Conservation (phyloP, 768 basidiomycete genomes). For the Trametes gibbosa region DNA sequence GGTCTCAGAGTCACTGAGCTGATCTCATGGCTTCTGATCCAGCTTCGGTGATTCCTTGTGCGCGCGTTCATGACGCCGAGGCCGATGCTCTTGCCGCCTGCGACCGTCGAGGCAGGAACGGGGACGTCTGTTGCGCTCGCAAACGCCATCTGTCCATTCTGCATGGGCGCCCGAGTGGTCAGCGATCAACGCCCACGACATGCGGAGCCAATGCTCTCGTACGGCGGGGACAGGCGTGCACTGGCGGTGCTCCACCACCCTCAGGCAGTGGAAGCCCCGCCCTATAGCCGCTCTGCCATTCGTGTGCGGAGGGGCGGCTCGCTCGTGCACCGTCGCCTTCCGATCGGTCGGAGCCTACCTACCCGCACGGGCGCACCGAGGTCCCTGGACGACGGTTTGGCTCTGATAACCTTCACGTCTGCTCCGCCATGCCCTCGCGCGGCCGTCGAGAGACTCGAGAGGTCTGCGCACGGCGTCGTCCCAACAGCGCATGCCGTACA, state of each 20-base stretch:
- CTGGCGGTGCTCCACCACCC: neutral
- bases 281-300: constrained; percentile 10
- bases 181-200: neutral
- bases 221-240: neutral
- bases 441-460: neutral
- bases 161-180: neutral
- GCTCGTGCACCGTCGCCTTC: neutral
- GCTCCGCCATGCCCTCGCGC: neutral
- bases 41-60: constrained; percentile 8
- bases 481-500: neutral
- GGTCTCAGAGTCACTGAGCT: constrained; percentile 1
- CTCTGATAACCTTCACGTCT: constrained; percentile 7
- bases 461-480: neutral
- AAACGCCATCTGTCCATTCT: neutral
- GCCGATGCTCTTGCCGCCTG: neutral
- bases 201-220: neutral
- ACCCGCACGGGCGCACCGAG: neutral
- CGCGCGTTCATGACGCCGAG: neutral
- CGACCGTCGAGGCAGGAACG: neutral
- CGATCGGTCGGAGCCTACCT: constrained; percentile 10
- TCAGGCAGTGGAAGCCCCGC: neutral
- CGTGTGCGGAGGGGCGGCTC: constrained; percentile 1
- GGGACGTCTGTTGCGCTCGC: neutral
- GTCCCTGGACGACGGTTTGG: neutral
- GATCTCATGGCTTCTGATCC: constrained; percentile 9